Evolutionary conservation across 164 flowering plant species (phyloP), one percentile per base, ranked within the genome.

Genomic region (Berberis vulgaris): DNA sequence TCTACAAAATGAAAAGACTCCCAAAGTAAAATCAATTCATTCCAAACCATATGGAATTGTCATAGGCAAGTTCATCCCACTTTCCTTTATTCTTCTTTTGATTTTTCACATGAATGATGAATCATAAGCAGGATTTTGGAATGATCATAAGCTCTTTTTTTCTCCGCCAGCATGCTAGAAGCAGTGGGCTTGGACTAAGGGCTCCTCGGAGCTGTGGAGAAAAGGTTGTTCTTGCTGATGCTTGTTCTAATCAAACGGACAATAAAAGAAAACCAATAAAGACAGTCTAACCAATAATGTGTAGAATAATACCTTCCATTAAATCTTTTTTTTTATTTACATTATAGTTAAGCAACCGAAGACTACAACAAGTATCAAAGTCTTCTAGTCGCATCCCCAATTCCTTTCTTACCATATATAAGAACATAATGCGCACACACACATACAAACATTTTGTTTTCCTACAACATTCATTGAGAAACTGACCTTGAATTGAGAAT

Each of bases 401-500:
- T 8, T n/a, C 7, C 44, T 57, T 9, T 57, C 44, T 7, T 41
- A 26, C 40, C 40, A 57, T 9, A 38, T 41, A 41, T 8, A n/a
- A 59, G 44, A 47, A 59, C 43, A 5, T 1, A 59, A 43, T 57
- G 11, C 44, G 12, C n/a, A 41, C 43, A 9, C 12, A 44, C 62
- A 43, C n/a, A 59, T 12, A 12, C 26, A 59, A 9, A n/a, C 62
- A 57, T 52, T 3, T 10, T 10, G 5, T 52, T 12, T 57, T 43
- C 40, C 7, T 41, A 42, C 49, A 71, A 62, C 40, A 64, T 45
- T 26, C 68, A 77, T 38, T 54, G 50, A 67, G 60, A 60, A 70
- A 85, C 95, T 81, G 80, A 91, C 99, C 99, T 95, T 95, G 77
- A 85, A 91, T 88, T 91, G 99, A 49, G 97, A 91, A 85, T 87